Evolutionary conservation across 116 monocot genomes (phyloP), one percentile per base, ranked within the genome.

Genomic region (Iris pallida): DNA sequence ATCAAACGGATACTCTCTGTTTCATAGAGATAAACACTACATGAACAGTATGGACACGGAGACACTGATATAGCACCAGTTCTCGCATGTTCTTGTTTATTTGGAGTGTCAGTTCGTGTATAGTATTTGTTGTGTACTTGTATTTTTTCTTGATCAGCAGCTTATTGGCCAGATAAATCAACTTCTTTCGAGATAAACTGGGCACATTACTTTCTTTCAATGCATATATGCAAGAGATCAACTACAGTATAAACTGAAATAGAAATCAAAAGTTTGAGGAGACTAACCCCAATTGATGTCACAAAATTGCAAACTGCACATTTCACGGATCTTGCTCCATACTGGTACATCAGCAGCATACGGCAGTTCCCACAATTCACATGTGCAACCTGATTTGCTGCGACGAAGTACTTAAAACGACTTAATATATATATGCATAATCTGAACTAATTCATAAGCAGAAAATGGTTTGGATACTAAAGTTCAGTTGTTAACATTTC

Each of bases 331-430:
- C 92, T 74, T 51, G 97, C 97, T 59, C 97, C 97, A 60, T 92
- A 92, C 66, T 89, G 97, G 70, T 97, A 97, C 97, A 91, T 92
- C 43, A 97, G 65, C 73, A 97, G 75, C 89, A 90, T 97, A 6
- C 74, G 83, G 41, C 97, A 97, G 69, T 87, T 97, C 8, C 90
- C 97, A 18, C 97, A 92, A 73, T 82, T 89, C 11, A 97, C 97
- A 79, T 97, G 97, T 19, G 97, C 97, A 12, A 97, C 81, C 69
- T 97, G 97, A 83, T 97, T 97, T 66, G 92, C 97, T 97, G 92
- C 44, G 12, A 60, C 10, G 17, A 64, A 16, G 59, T 12, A 19
- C 16, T 19, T 19, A 14, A 46, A 45, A 45, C 63, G 7, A 45
- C n/a, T n/a, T n/a, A n/a, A n/a, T n/a, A n/a, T n/a, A n/a, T n/a